Evolutionary conservation across 805 yeast species (phyloP), one percentile per base, ranked within the genome.

Genomic region (Cyberlindnera maclurae): DNA sequence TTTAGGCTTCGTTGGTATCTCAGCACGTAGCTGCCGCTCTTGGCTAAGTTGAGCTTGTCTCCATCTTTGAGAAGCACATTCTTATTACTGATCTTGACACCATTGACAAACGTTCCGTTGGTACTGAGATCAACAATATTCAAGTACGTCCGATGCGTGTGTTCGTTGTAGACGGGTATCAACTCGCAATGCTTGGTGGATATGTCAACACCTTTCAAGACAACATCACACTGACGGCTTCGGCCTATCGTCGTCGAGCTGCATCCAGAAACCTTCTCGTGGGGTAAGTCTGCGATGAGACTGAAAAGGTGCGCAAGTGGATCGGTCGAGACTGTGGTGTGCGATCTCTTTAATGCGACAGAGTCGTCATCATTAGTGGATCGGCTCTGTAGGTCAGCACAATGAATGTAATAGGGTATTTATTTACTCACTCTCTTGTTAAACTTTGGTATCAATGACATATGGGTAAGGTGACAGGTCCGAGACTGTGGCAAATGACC

Each of bases 31-130:
- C 68, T 58, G 20, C 73, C 71, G 28, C 74, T 73, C 60, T 50
- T 78, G 3, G 68, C 88, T 59, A 82, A 75, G 0, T 70, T 62
- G 2, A 82, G 42, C 46, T 70, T 71, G 54, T 82, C 89, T 5
- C 89, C 88, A 46, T 79, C 73, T 42, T 75, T 69, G 31, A 82
- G 54, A 16, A 80, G 49, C 26, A 63, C 60, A 17, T 67, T 68
- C 26, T 71, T 67, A 12, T 70, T 74, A 18, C 37, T 42, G 0
- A 79, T 73, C 33, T 63, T 54, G 27, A 67, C 69, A 12, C 76
- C 84, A 50, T 82, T 82, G 13, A 82, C 65, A 46, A 65, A 79
- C 0, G 85, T 75, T 1, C 90, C 89, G 54, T 82, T 82, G 3
- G 83, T 44, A 36, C 69, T 65, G 26, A 64, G 47, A 55, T 82